Evolutionary conservation across 2,329 filamentous ascomycete species (phyloP), one percentile per base, ranked within the genome.

Genomic region (Aspergillus vadensis): DNA sequence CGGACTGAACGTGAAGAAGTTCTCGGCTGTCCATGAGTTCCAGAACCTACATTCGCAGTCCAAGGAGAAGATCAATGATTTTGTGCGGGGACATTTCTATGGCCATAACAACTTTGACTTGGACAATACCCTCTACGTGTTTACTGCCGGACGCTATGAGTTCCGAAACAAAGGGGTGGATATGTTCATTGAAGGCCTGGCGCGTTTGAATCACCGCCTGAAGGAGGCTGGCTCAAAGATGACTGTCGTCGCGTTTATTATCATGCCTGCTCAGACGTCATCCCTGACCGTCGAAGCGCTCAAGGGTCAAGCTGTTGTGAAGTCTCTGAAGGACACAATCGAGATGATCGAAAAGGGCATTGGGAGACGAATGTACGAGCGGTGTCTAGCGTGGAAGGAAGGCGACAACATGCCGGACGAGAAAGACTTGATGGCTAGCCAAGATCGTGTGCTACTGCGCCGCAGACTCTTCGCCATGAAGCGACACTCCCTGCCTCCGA

Each of bases 131-230:
- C 85, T 99, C 38, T 99, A 97, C 80, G 90, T 98, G 80, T 99
- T 99, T 82, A 99, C 93, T 3, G 91, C 95, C 6, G 95, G 95
- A 62, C 90, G 95, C 64, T 99, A 99, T 73, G 95, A 99, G 78
- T 99, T 94, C 84, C 85, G 95, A 66, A 99, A 99, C 75, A 99
- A 99, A 80, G 95, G 95, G 72, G 94, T 97, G 9, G 95, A 99
- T 78, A 98, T 99, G 95, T 99, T 98, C 78, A 96, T 99, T 68
- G 95, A 99, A 79, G 95, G 93, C 3, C 82, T 99, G 64, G 95
- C 95, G 27, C 91, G 95, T 47, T 81, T 99, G 70, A 99, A 99
- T 79, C 93, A 98, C 81, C 87, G 90, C 41, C 86, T 99, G 73
- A 98, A 98, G 85, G 79, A 80, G 55, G 79, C 88, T 7, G 91